Evolutionary conservation across 2,329 filamentous ascomycete genomes (phyloP), one percentile per base, ranked within the genome.

Genomic region (Ophiognomonia clavigignenti-juglandacearum): DNA sequence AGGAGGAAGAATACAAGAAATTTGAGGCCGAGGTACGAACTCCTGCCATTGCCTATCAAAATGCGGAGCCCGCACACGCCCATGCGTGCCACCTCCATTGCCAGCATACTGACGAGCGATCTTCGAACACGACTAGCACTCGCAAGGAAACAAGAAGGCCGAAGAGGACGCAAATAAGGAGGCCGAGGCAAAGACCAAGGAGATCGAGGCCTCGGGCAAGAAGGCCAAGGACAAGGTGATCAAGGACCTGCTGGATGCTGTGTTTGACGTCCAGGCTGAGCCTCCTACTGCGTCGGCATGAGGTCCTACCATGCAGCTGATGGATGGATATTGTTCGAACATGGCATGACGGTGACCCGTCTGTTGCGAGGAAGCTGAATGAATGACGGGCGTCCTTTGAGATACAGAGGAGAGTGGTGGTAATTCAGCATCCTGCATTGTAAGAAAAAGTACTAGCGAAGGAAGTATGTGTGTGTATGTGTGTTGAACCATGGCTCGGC

Each of bases 1-100:
- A 96, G 75, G 93, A 98, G 63, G 80, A 87, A 29, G 92, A 97
- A 69, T 97, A 90, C 75, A 92, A 93, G 77, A 85, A 86, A 65
- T 97, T 95, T 61, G 90, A 97, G 75, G 78, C 88, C 54, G 74
- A 81, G 72, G 77, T 79, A 64, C 39, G n/a, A n/a, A n/a, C n/a
- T n/a, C n/a, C n/a, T n/a, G n/a, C n/a, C n/a, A n/a, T n/a, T n/a
- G n/a, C n/a, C n/a, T n/a, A n/a, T n/a, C n/a, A n/a, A n/a, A n/a
- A n/a, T n/a, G n/a, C n/a, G n/a, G n/a, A n/a, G n/a, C n/a, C n/a
- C n/a, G n/a, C n/a, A n/a, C n/a, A n/a, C 62, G 23, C 13, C n/a
- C 34, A 43, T 13, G n/a, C n/a, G n/a, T n/a, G n/a, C n/a, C n/a
- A n/a, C n/a, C n/a, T n/a, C n/a, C n/a, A n/a, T n/a, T n/a, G n/a